Evolutionary conservation across 306 rosid species (phyloP).

Genomic region (Quercus cerris): DNA sequence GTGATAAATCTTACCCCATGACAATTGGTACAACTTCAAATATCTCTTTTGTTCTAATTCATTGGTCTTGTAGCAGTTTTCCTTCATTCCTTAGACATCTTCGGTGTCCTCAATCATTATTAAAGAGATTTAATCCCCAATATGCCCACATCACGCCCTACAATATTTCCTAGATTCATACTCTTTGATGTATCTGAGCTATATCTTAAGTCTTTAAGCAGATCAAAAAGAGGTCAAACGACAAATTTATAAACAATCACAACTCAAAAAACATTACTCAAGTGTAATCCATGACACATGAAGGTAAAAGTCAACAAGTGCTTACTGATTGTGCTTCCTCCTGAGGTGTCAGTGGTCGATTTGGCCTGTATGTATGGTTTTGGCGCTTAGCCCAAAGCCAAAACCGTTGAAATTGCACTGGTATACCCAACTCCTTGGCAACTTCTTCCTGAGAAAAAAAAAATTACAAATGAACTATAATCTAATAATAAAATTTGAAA

Average conservation of each 20-base stretch:
- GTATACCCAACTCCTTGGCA: conserved; percentile 49
- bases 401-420: conserved; percentile 41
- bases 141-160: neutral
- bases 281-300: neutral
- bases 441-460: conserved; percentile 37
- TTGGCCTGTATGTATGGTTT: conserved; percentile 46
- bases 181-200: neutral
- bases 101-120: neutral
- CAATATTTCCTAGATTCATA: neutral
- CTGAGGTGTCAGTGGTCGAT: conserved; percentile 36
- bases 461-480: neutral
- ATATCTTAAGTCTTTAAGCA: neutral
- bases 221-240: neutral
- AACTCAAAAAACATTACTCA: neutral
- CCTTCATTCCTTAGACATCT: neutral
- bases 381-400: conserved; percentile 55
- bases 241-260: neutral
- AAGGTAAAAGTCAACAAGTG: neutral
- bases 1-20: neutral
- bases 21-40: neutral
- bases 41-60: neutral
- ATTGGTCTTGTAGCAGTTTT: neutral
- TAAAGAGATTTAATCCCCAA: neutral
- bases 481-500: neutral
- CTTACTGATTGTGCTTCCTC: conserved; percentile 46